phyloP scores from a whole-genome alignment of 129 eudicot species.

The Deinandra increscens region DNA sequence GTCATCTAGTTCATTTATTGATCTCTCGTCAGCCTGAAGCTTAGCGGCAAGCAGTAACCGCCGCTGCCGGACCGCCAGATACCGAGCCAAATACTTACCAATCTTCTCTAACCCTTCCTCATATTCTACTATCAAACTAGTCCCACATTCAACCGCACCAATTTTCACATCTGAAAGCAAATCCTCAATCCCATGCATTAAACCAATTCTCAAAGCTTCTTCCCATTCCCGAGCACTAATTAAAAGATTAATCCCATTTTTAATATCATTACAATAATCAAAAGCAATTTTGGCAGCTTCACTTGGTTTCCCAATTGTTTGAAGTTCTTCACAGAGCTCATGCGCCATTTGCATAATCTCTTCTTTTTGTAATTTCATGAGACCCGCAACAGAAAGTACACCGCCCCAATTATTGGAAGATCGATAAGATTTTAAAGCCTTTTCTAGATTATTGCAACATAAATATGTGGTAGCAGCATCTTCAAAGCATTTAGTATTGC shows the following conservation, averaged over 20 bases:
- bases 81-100: slow-evolving; percentile 85
- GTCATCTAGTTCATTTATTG: slow-evolving; percentile 69
- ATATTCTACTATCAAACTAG: slow-evolving; percentile 48
- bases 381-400: slow-evolving; percentile 83
- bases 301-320: slow-evolving; percentile 81
- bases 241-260: slow-evolving; percentile 54
- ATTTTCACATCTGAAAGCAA: slow-evolving; percentile 53
- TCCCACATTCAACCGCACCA: slow-evolving; percentile 78
- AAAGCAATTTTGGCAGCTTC: slow-evolving; percentile 90
- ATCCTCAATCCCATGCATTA: slow-evolving; percentile 57
- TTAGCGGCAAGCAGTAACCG: slow-evolving; percentile 86
- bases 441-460: slow-evolving; percentile 58
- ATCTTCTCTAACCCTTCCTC: slow-evolving; percentile 91
- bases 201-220: slow-evolving; percentile 81
- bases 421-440: slow-evolving; percentile 79
- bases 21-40: slow-evolving; percentile 64
- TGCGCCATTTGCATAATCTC: slow-evolving; percentile 43
- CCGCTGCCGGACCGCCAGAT: slow-evolving; percentile 87
- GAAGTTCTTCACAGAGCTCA: slow-evolving; percentile 89
- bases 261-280: slow-evolving; percentile 80
- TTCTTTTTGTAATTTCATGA: slow-evolving; percentile 40
- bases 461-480: slow-evolving; percentile 83
- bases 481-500: slow-evolving; percentile 57
- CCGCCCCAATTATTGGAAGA: slow-evolving; percentile 70
- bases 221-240: slow-evolving; percentile 91